Evolutionary conservation across 2,329 filamentous ascomycete genomes (phyloP), one percentile per base, ranked within the genome.

Genomic region (Microcyclosporella mali): DNA sequence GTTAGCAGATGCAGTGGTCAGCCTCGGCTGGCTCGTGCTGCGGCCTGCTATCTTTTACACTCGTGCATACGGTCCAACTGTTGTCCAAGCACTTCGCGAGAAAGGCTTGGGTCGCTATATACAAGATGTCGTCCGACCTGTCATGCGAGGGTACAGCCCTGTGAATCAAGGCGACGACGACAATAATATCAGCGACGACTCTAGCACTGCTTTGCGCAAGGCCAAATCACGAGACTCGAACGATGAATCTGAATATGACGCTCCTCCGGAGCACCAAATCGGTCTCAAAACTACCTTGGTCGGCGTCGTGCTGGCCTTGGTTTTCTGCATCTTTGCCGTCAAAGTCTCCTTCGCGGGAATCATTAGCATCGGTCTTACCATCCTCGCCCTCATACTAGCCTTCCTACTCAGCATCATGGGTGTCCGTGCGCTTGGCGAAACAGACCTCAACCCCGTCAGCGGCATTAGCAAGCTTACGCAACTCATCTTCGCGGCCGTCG

Each of bases 401-500:
- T 82, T 92, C 6, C 59, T 82, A 7, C 69, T 82, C 9, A 77
- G 73, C 29, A 70, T 82, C 43, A 81, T 82, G 78, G 78, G 77
- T 33, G 78, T 82, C 2, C 75, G 79, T 31, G 78, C 79, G 0
- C 67, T 81, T 0, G 80, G 81, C 32, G 80, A 97, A 70, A 97
- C 92, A 4, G 92, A 98, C 58, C 74, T 98, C 8, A 97, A 97
- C 60, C 92, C 92, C 0, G 92, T 97, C 2, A 94, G 87, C 1
- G 92, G 92, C 27, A 98, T 97, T 65, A 90, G 85, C 61, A 98
- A 98, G 69, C 76, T 98, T 2, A 94, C 92, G 0, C 92, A 98
- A 65, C 78, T 98, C 2, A 84, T 97, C 60, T 97, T 98, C 64
- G 92, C 92, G 2, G 70, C 95, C 37, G 85, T 94, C 30, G 88